A percentile compares a stretch with the other conserved stretches of the same genome.
phyloP scores from a whole-genome alignment of 805 yeast species.

The Lachancea waltii region DNA sequence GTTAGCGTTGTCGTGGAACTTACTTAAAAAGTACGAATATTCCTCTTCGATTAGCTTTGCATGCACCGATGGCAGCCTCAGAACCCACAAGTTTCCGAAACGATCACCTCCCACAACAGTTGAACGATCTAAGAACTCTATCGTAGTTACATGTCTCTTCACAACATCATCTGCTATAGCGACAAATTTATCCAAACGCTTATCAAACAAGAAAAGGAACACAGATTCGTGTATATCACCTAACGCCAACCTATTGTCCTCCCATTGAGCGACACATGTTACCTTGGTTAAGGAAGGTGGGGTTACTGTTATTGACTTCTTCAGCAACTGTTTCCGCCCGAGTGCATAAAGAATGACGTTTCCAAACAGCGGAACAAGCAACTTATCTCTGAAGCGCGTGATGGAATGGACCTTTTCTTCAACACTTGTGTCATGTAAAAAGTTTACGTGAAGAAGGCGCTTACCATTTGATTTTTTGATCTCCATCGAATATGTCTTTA shows the following conservation, averaged over 20 bases:
- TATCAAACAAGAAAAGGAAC: constrained; percentile 47
- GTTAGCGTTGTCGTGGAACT: constrained; percentile 14
- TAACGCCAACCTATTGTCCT: constrained; percentile 54
- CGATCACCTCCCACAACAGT: constrained; percentile 82
- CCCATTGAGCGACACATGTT: constrained; percentile 42
- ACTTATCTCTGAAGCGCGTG: constrained; percentile 47
- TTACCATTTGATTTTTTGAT: constrained; percentile 26
- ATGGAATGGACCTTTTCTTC: constrained; percentile 45
- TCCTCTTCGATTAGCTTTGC: constrained; percentile 44
- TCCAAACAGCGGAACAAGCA: constrained; percentile 53
- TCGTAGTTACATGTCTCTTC: constrained; percentile 57
- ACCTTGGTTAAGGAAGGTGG: constrained; percentile 44
- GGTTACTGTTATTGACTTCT: constrained; percentile 46
- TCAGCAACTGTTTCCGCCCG: constrained; percentile 73
- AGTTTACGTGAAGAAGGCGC: constrained; percentile 32
- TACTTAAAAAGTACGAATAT: constrained; percentile 34
- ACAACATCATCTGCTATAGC: constrained; percentile 66
- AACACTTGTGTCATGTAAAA: constrained; percentile 56
- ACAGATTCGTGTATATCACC: constrained; percentile 71
- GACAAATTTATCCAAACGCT: constrained; percentile 42
- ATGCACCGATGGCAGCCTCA: constrained; percentile 50
- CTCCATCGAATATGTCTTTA: constrained; percentile 17
- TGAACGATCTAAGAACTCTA: constrained; percentile 59
- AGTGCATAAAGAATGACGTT: constrained; percentile 56
- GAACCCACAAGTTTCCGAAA: constrained; percentile 71